These are phyloP conservation scores for Coffea eugenioides DNA, from an alignment of 257 asterid genomes.

Conservation along the genomic window DNA sequence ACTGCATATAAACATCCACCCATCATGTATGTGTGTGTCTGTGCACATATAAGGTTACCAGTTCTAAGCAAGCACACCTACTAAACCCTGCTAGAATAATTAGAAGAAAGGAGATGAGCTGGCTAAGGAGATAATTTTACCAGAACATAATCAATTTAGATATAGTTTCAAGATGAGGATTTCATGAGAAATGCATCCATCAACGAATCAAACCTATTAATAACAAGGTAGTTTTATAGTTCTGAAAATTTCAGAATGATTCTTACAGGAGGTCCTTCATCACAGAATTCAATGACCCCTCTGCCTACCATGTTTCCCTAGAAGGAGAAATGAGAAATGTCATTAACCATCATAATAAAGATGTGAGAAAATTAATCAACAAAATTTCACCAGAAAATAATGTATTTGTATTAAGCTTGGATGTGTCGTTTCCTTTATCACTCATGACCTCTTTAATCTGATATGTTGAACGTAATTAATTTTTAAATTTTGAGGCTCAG, in stretches of 20 bases:
- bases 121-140: background rate
- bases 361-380: background rate
- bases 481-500: background rate
- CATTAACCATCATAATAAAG: background rate
- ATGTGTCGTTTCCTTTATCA: background rate
- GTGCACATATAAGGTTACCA: background rate
- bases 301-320: conserved; percentile 90
- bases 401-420: background rate
- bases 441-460: too few species aligned
- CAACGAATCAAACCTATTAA: background rate
- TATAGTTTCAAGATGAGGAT: background rate
- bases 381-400: background rate
- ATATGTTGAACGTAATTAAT: too few species aligned
- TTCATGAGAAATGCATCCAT: background rate
- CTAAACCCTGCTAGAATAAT: background rate
- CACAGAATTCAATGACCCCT: conserved; percentile 81
- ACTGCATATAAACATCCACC: background rate
- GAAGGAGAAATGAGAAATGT: conserved; percentile 18
- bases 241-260: conserved; percentile 13
- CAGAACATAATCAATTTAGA: background rate
- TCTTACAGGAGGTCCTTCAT: conserved; percentile 86
- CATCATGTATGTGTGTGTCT: background rate
- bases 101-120: background rate
- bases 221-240: background rate
- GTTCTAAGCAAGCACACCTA: too few species aligned